phyloP scores from a whole-genome alignment of 2,329 filamentous ascomycete genomes.

The Sclerotinia nivalis region DNA sequence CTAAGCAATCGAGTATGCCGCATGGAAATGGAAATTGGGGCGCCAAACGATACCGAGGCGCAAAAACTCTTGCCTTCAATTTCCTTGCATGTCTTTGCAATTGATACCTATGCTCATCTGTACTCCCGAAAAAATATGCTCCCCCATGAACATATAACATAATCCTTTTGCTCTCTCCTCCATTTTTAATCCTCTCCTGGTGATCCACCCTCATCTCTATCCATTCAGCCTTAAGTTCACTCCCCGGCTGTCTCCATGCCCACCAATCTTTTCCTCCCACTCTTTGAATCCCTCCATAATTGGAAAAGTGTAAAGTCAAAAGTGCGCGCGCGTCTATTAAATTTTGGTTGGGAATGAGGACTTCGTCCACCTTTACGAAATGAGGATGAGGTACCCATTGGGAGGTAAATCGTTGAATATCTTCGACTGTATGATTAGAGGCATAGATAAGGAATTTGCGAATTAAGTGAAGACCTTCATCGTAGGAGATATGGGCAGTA shows the following conservation, averaged over 20 bases:
- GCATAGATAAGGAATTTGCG: slow-evolving; percentile 83
- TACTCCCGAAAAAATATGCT: slow-evolving; percentile 92
- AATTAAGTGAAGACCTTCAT: slow-evolving; percentile 86
- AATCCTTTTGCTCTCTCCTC: slow-evolving; percentile 66
- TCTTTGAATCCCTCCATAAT: slow-evolving; percentile 70
- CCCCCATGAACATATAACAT: slow-evolving; percentile 96
- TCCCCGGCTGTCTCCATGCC: slow-evolving; percentile 75
- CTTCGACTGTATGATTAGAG: slow-evolving; percentile 87
- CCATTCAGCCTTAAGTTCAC: slow-evolving; percentile 80
- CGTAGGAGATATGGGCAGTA: slow-evolving; percentile 88
- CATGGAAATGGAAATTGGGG: slow-evolving; percentile 97
- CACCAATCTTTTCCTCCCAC: slow-evolving; percentile 86
- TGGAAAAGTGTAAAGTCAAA: slow-evolving; percentile 73
- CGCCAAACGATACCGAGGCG: slow-evolving; percentile 75
- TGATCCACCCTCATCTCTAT: slow-evolving; percentile 91
- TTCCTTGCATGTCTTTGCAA: slow-evolving; percentile 91
- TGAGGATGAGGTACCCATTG: slow-evolving; percentile 89
- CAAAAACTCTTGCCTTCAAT: slow-evolving; percentile 29
- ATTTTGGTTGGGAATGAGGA: slow-evolving; percentile 63
- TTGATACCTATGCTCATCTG: slow-evolving; percentile 97
- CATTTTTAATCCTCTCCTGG: slow-evolving; percentile 64
- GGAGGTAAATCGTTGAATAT: slow-evolving; percentile 84
- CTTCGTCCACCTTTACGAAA: slow-evolving; percentile 79
- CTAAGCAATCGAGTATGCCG: slow-evolving; percentile 84
- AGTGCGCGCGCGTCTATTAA: slow-evolving; percentile 65